Conservation (phyloP, 1,139 yeast species). For the Zygosaccharomyces pseudobailii region DNA sequence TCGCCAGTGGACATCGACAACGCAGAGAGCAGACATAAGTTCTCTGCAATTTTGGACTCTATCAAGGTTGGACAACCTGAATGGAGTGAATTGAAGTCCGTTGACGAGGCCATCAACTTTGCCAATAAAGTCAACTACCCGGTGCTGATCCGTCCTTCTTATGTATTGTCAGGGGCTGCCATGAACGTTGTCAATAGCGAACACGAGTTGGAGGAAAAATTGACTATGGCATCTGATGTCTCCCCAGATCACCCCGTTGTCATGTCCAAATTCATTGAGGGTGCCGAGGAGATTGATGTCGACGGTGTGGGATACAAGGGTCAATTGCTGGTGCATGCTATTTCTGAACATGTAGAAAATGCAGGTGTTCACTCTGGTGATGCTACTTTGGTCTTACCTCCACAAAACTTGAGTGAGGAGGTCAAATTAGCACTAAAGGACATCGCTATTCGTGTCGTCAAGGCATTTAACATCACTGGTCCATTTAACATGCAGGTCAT, state of each 20-base stretch:
- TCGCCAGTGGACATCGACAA: conserved; percentile 91
- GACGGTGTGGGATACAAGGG: conserved; percentile 95
- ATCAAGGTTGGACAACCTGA: conserved; percentile 94
- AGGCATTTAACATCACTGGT: conserved; percentile 94
- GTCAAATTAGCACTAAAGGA: conserved; percentile 62
- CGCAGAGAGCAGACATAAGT: conserved; percentile 98
- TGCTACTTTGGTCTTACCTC: conserved; percentile 92
- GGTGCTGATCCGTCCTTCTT: conserved; percentile 95
- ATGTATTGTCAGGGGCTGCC: conserved; percentile 97
- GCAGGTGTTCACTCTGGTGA: conserved; percentile 99
- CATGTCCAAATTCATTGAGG: conserved; percentile 89
- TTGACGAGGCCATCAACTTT: conserved; percentile 78
- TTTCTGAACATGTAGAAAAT: conserved; percentile 96
- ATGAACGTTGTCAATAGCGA: conserved; percentile 86
- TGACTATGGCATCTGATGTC: conserved; percentile 84
- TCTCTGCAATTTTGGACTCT: conserved; percentile 88
- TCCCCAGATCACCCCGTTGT: conserved; percentile 97
- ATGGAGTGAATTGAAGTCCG: conserved; percentile 91
- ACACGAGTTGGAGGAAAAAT: conserved; percentile 72
- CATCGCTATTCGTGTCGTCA: conserved; percentile 88
- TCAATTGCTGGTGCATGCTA: conserved; percentile 84
- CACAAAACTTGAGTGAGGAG: conserved; percentile 61
- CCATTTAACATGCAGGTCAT: conserved; percentile 98
- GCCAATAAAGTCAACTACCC: conserved; percentile 90
- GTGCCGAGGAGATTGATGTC: conserved; percentile 94